A percentile compares a stretch with the other conserved stretches of the same genome.
These are phyloP conservation scores for Scutellaria barbata DNA, from an alignment of 257 asterid species.

Conservation along the genomic window DNA sequence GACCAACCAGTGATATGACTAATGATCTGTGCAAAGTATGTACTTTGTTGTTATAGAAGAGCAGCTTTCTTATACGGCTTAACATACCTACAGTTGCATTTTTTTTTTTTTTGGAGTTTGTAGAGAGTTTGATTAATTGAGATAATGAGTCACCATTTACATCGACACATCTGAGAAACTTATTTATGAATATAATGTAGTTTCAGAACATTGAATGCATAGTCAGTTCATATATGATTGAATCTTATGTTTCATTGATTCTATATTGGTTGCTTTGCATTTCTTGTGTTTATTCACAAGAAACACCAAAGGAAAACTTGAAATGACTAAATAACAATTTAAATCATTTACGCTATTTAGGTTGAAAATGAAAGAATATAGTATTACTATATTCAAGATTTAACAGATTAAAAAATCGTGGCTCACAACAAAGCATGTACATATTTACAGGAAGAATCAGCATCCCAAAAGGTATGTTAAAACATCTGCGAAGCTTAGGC, in stretches of 20 bases:
- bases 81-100: no score
- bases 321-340: not conserved
- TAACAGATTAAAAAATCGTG: not conserved
- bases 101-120: no score
- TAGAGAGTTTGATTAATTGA: no score
- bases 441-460: not conserved
- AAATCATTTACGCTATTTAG: not conserved
- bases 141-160: no score
- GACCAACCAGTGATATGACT: conserved; percentile 4
- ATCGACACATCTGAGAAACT: no score
- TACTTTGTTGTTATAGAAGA: not conserved
- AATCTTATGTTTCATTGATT: no score
- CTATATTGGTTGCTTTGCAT: not conserved
- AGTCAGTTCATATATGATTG: no score
- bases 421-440: not conserved
- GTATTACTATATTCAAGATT: not conserved
- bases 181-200: no score
- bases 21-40: not conserved
- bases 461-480: not conserved
- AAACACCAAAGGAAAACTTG: not conserved
- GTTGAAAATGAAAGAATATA: not conserved
- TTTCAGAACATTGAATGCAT: no score
- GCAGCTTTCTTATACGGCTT: not conserved
- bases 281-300: conserved; percentile 4
- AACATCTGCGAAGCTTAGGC: not conserved